Evolutionary conservation across 768 basidiomycete genomes (phyloP), one percentile per base, ranked within the genome.

Genomic region (Suillus alpinus): DNA sequence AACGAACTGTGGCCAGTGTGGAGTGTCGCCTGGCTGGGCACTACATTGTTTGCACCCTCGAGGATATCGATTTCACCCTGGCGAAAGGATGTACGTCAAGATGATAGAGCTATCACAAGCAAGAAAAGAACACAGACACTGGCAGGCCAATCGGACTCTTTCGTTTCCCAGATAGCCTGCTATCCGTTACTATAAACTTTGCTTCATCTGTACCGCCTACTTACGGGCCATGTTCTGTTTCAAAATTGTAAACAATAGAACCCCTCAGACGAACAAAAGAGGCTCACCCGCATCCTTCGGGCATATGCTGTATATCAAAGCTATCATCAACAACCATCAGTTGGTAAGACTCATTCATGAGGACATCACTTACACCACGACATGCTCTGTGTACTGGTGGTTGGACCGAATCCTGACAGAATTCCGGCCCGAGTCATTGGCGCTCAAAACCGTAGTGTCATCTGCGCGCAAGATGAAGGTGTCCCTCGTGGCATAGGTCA

Each of bases 21-120:
- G 34, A 75, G 60, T 8, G 74, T 60, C 7, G 71, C 69, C 5
- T 36, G 63, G 61, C 82, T 83, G 26, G 68, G 67, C 4, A 62
- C 57, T 55, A 75, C 64, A 18, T 69, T 59, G 63, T 83, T 82
- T 53, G 83, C 79, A 5, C 79, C 77, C 63, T 84, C 83, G 44
- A 83, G 68, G 52, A 82, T 78, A 66, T 84, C 83, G 52, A 82
- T 75, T 65, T 84, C 81, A 43, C 70, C 71, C 68, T 73, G 16
- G 9, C 0, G n/a, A 13, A 16, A 16, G 36, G 49, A 58, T 31
- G 47, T 26, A 31, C 16, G 39, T 16, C n/a, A 23, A 16, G 1
- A 20, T 32, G 37, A 14, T 12, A 32, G 37, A 58, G 32, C 4
- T n/a, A 20, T 31, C 6, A 13, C 29, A 37, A 2, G 8, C 31